These are phyloP conservation scores for Moringa oleifera DNA, from an alignment of 345 rosid species.

Conservation along the genomic window DNA sequence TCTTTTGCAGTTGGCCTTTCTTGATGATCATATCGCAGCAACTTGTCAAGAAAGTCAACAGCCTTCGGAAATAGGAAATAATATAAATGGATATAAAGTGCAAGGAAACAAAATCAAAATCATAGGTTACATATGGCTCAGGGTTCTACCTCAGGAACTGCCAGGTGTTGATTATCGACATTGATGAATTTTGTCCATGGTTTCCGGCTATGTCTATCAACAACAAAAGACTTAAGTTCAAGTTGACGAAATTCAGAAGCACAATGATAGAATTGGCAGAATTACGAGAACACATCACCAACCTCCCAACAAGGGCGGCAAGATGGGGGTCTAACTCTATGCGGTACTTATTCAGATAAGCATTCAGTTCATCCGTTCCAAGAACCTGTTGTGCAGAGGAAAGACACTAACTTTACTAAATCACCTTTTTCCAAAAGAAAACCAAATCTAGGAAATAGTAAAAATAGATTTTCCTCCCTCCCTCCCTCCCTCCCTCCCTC, in stretches of 20 bases:
- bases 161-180: conserved; percentile 86
- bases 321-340: conserved; percentile 91
- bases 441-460: neutral
- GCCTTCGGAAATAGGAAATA: conserved; percentile 42
- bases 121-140: neutral
- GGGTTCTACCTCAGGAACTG: conserved; percentile 73
- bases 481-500: too few relatives aligned
- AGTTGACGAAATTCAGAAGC: neutral
- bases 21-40: conserved; percentile 91
- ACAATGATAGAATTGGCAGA: neutral
- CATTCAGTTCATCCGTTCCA: conserved; percentile 86
- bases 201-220: conserved; percentile 73
- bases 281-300: neutral
- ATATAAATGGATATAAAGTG: neutral
- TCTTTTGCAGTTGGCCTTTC: conserved; percentile 99
- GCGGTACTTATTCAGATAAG: conserved; percentile 75
- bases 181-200: conserved; percentile 89
- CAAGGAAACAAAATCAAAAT: neutral
- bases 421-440: neutral
- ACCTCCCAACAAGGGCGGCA: conserved; percentile 93
- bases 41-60: conserved; percentile 89
- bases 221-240: conserved; percentile 1
- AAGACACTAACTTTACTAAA: neutral
- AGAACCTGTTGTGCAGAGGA: conserved; percentile 48
- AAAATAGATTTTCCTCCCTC: too few relatives aligned